Conservation (phyloP, 352 stramenopile species). For the Phytopythium mirpurense region DNA sequence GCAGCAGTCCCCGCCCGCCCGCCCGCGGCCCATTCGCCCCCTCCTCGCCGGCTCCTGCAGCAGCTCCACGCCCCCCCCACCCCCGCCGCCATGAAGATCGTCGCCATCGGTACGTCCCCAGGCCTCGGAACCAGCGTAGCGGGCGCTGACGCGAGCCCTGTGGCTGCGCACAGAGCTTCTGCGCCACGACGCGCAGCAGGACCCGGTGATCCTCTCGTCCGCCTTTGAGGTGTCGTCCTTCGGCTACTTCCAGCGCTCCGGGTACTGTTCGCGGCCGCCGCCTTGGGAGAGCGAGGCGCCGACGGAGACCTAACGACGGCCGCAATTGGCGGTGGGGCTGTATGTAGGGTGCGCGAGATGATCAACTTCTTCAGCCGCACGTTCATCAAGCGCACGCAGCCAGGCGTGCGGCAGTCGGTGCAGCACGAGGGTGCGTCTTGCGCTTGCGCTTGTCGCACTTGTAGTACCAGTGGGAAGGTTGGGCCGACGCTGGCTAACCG, state of each 20-base stretch:
- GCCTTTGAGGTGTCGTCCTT: slow-evolving; percentile 79
- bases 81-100: slow-evolving; percentile 71
- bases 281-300: slow-evolving; percentile 1
- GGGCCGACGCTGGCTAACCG: too few species aligned
- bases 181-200: slow-evolving; percentile 52
- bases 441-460: background rate
- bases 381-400: slow-evolving; percentile 96
- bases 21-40: background rate
- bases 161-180: slow-evolving; percentile 43
- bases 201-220: slow-evolving; percentile 63
- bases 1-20: too few species aligned
- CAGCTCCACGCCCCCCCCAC: slow-evolving; percentile 1
- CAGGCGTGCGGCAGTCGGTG: slow-evolving; percentile 96
- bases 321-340: background rate
- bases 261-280: slow-evolving; percentile 26
- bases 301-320: slow-evolving; percentile 8
- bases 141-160: slow-evolving; percentile 1
- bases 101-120: slow-evolving; percentile 62
- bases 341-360: slow-evolving; percentile 94
- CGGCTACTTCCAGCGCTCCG: slow-evolving; percentile 82
- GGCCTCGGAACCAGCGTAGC: background rate
- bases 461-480: too few species aligned
- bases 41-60: too few species aligned
- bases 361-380: slow-evolving; percentile 99
- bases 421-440: slow-evolving; percentile 89